phyloP scores from a whole-genome alignment of 257 asterid species.

The Fraxinus pennsylvanica region DNA sequence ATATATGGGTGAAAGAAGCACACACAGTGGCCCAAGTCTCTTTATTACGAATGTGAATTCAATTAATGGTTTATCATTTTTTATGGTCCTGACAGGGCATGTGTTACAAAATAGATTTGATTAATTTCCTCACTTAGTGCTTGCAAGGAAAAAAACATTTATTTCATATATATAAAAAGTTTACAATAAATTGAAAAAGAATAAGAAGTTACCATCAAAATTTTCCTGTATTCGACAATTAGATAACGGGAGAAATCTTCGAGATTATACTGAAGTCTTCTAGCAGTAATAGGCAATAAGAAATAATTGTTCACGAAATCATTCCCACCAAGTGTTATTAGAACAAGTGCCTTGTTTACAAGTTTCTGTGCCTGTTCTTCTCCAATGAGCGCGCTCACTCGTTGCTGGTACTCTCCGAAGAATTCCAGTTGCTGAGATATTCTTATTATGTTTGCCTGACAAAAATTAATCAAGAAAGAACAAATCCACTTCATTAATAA shows the following conservation, averaged over 20 bases:
- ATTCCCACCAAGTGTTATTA: constrained; percentile 51
- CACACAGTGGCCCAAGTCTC: background rate
- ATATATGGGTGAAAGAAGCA: background rate
- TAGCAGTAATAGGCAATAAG: constrained; percentile 31
- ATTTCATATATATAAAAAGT: too few species aligned
- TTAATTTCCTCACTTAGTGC: background rate
- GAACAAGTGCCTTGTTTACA: constrained; percentile 41
- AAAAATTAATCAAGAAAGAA: background rate
- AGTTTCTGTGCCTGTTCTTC: constrained; percentile 24
- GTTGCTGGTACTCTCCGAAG: constrained; percentile 38
- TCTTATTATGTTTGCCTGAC: constrained; percentile 38
- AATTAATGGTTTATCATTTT: background rate
- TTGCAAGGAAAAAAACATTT: background rate
- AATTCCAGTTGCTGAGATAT: constrained; percentile 28
- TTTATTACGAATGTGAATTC: background rate
- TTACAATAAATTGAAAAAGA: too few species aligned
- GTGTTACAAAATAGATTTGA: background rate
- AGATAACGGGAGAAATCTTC: constrained; percentile 31
- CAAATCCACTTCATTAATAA: background rate
- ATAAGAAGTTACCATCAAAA: constrained; percentile 33
- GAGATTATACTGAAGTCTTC: constrained; percentile 39
- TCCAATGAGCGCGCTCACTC: constrained; percentile 36
- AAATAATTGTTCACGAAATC: constrained; percentile 55
- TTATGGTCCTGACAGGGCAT: background rate
- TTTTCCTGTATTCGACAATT: constrained; percentile 41